These are phyloP conservation scores for Alloascoidea hylecoeti DNA, from an alignment of 805 yeast species.

Conservation along the genomic window DNA sequence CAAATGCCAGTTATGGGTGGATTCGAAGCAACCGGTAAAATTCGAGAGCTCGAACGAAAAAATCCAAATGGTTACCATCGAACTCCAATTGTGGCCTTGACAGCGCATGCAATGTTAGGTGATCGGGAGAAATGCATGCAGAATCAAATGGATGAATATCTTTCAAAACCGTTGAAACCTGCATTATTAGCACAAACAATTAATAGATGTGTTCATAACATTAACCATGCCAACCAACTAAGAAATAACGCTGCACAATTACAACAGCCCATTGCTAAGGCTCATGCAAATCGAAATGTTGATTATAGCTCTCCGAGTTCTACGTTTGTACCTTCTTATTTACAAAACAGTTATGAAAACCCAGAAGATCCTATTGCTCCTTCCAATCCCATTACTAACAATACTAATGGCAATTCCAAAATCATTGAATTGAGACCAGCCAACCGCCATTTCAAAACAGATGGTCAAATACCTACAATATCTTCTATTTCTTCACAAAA, in stretches of 20 bases:
- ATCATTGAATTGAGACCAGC: too few relatives aligned
- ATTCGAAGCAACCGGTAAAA: conserved; percentile 78
- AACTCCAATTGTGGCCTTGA: conserved; percentile 79
- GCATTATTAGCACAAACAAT: conserved; percentile 73
- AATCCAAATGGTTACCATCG: conserved; percentile 60
- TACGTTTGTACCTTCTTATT: background rate
- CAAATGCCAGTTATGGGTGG: conserved; percentile 97
- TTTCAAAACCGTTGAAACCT: conserved; percentile 80
- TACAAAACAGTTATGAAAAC: too few relatives aligned
- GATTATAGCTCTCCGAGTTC: background rate
- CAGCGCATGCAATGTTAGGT: conserved; percentile 92
- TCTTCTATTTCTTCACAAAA: background rate
- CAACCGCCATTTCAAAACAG: background rate
- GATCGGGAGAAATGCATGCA: conserved; percentile 78
- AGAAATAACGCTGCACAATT: background rate
- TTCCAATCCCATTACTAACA: too few relatives aligned
- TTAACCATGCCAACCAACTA: background rate
- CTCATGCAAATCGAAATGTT: background rate
- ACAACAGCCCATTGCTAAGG: background rate
- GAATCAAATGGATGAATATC: conserved; percentile 87
- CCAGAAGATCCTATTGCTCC: too few relatives aligned
- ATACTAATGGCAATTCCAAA: too few relatives aligned
- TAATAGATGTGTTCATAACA: conserved; percentile 56
- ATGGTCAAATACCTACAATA: background rate
- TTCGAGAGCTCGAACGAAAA: conserved; percentile 79